Evolutionary conservation across 257 asterid species (phyloP), one percentile per base, ranked within the genome.

Genomic region (Solanum megistacrolobum): DNA sequence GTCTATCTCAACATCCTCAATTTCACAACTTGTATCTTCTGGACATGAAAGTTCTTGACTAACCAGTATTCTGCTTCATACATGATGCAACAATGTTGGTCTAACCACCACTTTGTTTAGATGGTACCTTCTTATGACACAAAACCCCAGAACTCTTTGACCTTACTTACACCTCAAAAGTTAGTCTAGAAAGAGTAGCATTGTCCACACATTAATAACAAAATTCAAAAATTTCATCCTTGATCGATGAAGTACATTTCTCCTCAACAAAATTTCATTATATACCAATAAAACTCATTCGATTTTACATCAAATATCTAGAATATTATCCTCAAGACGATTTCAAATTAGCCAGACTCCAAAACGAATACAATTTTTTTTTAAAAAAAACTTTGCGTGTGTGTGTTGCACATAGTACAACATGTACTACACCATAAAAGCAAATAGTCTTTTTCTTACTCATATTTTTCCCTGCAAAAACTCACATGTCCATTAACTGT

Each of bases 161-260:
- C 23, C 62, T 16, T 16, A 16, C n/a, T 11, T 11, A 10, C 18
- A 10, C 32, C 7, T 11, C 11, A 65, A 12, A 65, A n/a, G 16
- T n/a, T 5, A n/a, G 0, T 11, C 14, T 0, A 2, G 6, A n/a
- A 25, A n/a, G 7, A n/a, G 0, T 10, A 65, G 1, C 6, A 62
- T 62, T 62, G 11, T 62, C 32, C 32, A n/a, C 7, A 1, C 8
- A 5, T n/a, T n/a, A 62, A 5, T 5, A 23, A 62, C 0, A 10
- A 10, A 62, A 10, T 62, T n/a, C 1, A 62, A 4, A n/a, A n/a
- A n/a, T 2, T 12, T 12, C 8, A 65, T 8, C 9, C 4, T 1
- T 62, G 0, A 11, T 25, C 4, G 7, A 65, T n/a, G 14, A 0
- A 1, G 14, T 65, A n/a, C 72, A 65, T n/a, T 65, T 65, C 16